Percentiles rank a stretch among this genome's conserved stretches.
Evolutionary conservation across 2,329 filamentous ascomycete species (phyloP).

Genomic region (Passalora sequoiae): DNA sequence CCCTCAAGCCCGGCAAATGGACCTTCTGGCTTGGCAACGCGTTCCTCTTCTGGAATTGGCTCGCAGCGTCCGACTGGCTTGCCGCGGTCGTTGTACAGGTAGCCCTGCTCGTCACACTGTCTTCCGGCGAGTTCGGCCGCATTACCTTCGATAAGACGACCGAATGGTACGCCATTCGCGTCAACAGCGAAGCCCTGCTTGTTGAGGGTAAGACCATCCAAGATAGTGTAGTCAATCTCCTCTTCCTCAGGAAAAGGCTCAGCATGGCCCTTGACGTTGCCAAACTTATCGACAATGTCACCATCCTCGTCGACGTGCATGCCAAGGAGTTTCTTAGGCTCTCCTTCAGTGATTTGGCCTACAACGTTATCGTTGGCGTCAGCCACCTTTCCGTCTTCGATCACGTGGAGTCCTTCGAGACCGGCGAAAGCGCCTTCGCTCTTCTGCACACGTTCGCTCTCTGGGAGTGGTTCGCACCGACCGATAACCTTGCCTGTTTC

Average conservation of each 20-base stretch:
- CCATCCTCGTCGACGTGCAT: slow-evolving; percentile 58
- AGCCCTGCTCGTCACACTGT: slow-evolving; percentile 52
- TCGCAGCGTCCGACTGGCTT: slow-evolving; percentile 55
- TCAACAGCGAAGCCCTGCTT: slow-evolving; percentile 55
- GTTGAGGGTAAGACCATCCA: slow-evolving; percentile 53
- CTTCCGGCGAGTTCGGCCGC: slow-evolving; percentile 52
- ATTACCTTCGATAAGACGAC: slow-evolving; percentile 53
- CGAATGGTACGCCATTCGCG: slow-evolving; percentile 51
- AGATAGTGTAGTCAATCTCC: slow-evolving; percentile 47
- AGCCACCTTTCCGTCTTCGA: slow-evolving; percentile 66
- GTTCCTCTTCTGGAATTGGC: slow-evolving; percentile 54
- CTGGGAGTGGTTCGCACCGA: slow-evolving; percentile 54
- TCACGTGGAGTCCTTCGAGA: slow-evolving; percentile 59
- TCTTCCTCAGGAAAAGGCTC: slow-evolving; percentile 48
- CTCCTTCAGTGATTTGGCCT: slow-evolving; percentile 53
- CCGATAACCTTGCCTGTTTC: slow-evolving; percentile 54
- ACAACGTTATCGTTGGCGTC: slow-evolving; percentile 69
- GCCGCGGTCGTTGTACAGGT: slow-evolving; percentile 53
- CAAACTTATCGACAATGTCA: slow-evolving; percentile 57
- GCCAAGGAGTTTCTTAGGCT: slow-evolving; percentile 55
- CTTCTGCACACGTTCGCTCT: slow-evolving; percentile 51
- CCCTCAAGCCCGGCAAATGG: slow-evolving; percentile 63
- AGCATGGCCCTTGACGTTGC: slow-evolving; percentile 57
- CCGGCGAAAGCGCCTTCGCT: slow-evolving; percentile 65
- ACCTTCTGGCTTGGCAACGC: slow-evolving; percentile 55